Conservation (phyloP, 2,329 filamentous ascomycete species). For the Fusarium mundagurra region DNA sequence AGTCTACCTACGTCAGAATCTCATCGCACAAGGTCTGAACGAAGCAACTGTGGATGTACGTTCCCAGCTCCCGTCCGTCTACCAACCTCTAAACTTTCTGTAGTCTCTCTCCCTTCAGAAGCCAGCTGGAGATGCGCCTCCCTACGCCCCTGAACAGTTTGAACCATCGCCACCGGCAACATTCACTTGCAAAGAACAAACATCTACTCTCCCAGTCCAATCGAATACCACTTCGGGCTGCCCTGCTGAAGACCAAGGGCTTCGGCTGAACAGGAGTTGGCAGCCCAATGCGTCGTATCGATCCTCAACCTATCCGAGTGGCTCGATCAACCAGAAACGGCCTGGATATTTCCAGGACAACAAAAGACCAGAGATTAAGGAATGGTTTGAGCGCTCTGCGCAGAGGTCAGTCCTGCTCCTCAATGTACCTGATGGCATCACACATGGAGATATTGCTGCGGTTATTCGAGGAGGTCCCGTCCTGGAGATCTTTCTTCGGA, state of each 20-base stretch:
- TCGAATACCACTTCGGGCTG: not conserved
- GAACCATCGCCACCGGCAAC: not conserved
- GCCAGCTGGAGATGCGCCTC: not conserved
- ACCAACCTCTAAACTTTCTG: not conserved
- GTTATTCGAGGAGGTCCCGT: constrained; percentile 76
- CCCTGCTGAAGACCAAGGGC: not conserved
- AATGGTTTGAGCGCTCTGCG: constrained; percentile 49
- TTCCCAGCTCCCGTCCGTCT: not conserved
- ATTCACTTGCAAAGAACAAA: not conserved
- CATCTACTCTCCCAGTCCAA: not conserved
- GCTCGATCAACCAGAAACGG: not conserved
- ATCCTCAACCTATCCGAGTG: not conserved
- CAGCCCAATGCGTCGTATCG: not conserved
- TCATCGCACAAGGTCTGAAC: constrained; percentile 59
- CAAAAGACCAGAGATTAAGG: not conserved
- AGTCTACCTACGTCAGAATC: constrained; percentile 51
- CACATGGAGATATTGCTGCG: constrained; percentile 71
- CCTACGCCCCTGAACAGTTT: not conserved
- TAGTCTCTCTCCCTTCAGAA: constrained; percentile 23
- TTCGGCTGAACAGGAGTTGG: not conserved
- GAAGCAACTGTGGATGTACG: constrained; percentile 59
- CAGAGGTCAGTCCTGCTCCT: constrained; percentile 69
- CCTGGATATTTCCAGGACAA: not conserved
- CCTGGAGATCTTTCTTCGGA: constrained; percentile 72
- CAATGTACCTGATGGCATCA: constrained; percentile 70